Evolutionary conservation across 176 grass and related monocot genomes (phyloP).

Genomic region (Hordeum vulgare): MorexV3_pseudomolecules_assembly NC_058520.1:77445358-77445857

Average conservation of each 20-base stretch:
- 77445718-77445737: neutral
- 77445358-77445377: neutral
- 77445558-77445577: slow-evolving; percentile 75
- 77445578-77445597: neutral
- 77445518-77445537: slow-evolving; percentile 37
- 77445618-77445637: neutral
- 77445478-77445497: neutral
- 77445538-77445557: slow-evolving; percentile 59
- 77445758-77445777: slow-evolving; percentile 36
- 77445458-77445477: neutral
- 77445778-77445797: slow-evolving; percentile 52
- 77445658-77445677: neutral
- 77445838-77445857: slow-evolving; percentile 64
- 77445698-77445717: neutral
- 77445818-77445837: slow-evolving; percentile 76
- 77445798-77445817: slow-evolving; percentile 96
- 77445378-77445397: neutral
- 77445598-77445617: neutral
- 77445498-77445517: slow-evolving; percentile 19
- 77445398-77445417: neutral
- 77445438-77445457: slow-evolving; percentile 17
- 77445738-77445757: neutral
- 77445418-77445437: neutral
- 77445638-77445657: neutral
- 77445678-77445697: neutral